Conservation (phyloP, 2,329 filamentous ascomycete genomes). For the Lojkania enalia region DNA sequence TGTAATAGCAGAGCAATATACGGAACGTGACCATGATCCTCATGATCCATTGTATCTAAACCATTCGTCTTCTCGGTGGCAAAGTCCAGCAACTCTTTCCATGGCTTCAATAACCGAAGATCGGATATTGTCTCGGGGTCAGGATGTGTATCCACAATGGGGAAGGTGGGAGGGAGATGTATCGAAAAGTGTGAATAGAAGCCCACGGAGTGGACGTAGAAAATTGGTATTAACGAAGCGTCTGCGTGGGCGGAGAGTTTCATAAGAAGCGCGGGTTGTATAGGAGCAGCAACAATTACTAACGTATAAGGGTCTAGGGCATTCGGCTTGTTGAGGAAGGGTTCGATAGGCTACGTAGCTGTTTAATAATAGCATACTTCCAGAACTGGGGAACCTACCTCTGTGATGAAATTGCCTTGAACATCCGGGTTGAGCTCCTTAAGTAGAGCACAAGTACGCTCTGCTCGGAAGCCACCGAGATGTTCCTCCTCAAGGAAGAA, state of each 20-base stretch:
- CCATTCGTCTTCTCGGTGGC: conserved; percentile 67
- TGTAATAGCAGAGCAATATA: conserved; percentile 82
- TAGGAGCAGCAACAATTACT: conserved; percentile 63
- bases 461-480: conserved; percentile 75
- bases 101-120: conserved; percentile 80
- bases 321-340: conserved; percentile 48
- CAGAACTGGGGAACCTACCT: conserved; percentile 46
- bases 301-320: conserved; percentile 58
- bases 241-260: conserved; percentile 55
- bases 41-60: conserved; percentile 70
- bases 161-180: conserved; percentile 75
- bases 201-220: conserved; percentile 85
- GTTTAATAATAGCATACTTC: conserved; percentile 13
- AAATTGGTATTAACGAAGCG: conserved; percentile 68
- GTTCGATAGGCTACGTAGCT: conserved; percentile 46
- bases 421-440: conserved; percentile 93
- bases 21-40: conserved; percentile 89
- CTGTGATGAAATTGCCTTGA: conserved; percentile 68
- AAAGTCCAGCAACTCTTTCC: conserved; percentile 77
- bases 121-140: conserved; percentile 84
- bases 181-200: conserved; percentile 92
- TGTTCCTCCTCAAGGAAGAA: conserved; percentile 88
- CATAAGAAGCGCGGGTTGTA: conserved; percentile 56
- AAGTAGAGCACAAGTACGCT: conserved; percentile 75
- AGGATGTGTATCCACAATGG: conserved; percentile 94